Evolutionary conservation across 352 stramenopile species (phyloP).

Genomic region (Globisporangium barbulae): DNA sequence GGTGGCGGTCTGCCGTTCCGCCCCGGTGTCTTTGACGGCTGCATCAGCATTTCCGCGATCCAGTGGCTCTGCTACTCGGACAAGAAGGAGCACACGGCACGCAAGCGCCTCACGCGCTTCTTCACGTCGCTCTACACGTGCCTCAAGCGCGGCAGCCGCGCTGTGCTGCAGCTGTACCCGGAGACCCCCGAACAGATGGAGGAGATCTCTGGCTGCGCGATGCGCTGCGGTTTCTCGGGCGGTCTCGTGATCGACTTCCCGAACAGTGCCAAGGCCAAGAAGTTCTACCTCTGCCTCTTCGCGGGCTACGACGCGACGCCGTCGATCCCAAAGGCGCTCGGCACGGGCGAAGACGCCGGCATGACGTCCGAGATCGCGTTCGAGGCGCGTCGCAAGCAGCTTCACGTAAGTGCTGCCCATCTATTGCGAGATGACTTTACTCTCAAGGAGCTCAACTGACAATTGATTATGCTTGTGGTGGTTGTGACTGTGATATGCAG

Average conservation of each 20-base stretch:
- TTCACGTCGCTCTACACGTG: conserved; percentile 94
- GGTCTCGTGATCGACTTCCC: conserved; percentile 99
- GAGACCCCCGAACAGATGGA: conserved; percentile 97
- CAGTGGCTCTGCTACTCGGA: conserved; percentile 99
- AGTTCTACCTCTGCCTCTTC: conserved; percentile 99
- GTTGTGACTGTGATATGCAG: conserved; percentile 15
- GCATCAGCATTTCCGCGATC: conserved; percentile 99
- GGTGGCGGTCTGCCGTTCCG: conserved; percentile 97
- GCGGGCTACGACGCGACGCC: conserved; percentile 86
- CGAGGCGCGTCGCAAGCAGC: conserved; percentile 54
- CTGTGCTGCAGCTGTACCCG: conserved; percentile 99
- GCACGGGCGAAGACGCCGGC: conserved; percentile 34
- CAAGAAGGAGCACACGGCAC: conserved; percentile 92
- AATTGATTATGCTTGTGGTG: not conserved
- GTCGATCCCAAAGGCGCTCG: conserved; percentile 83
- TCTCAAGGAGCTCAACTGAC: not conserved
- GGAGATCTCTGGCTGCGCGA: conserved; percentile 87
- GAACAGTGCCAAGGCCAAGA: conserved; percentile 99
- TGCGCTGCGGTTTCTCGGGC: conserved; percentile 91
- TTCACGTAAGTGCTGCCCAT: conserved; percentile 32
- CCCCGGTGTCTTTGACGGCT: conserved; percentile 97
- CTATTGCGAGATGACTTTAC: not conserved
- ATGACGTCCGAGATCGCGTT: conserved; percentile 52
- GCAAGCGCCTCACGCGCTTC: conserved; percentile 95
- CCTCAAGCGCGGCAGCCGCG: conserved; percentile 84